Conservation (phyloP, 1,139 yeast species). For the Tardiomyces blankii region DNA sequence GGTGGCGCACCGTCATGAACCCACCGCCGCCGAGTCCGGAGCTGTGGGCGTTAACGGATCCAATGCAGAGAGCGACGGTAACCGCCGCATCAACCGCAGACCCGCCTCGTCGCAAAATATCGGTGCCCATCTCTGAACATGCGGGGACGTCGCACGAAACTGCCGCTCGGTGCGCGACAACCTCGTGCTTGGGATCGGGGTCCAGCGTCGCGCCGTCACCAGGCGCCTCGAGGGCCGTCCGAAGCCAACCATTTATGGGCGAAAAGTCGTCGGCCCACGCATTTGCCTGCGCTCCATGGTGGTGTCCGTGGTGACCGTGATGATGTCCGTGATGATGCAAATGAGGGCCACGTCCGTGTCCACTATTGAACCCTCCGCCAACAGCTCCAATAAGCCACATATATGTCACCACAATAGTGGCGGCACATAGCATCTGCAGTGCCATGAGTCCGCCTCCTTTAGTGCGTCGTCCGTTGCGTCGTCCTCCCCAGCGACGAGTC, state of each 20-base stretch:
- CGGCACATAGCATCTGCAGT: background rate
- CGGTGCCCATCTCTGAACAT: constrained; percentile 61
- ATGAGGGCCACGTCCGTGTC: no score
- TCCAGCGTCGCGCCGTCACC: constrained; percentile 7
- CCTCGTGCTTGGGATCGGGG: constrained; percentile 9
- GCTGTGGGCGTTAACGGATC: constrained; percentile 69
- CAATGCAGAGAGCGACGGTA: constrained; percentile 81
- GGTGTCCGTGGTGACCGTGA: background rate
- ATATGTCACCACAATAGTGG: background rate
- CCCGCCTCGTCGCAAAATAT: constrained; percentile 45
- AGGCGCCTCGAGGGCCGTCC: background rate
- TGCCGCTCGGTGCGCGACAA: constrained; percentile 41
- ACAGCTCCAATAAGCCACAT: background rate
- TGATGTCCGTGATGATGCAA: no score
- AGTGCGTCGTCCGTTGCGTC: background rate
- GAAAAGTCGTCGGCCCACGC: background rate
- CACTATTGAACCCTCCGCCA: no score
- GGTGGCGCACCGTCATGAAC: constrained; percentile 46
- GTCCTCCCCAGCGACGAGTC: background rate
- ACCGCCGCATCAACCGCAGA: constrained; percentile 93
- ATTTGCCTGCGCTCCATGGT: background rate
- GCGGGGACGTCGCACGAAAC: constrained; percentile 64
- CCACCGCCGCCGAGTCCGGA: constrained; percentile 95
- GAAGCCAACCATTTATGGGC: background rate
- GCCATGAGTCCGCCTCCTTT: background rate